Evolutionary conservation across 257 asterid species (phyloP), one percentile per base, ranked within the genome.

Genomic region (Ajuga chamaepitys): DNA sequence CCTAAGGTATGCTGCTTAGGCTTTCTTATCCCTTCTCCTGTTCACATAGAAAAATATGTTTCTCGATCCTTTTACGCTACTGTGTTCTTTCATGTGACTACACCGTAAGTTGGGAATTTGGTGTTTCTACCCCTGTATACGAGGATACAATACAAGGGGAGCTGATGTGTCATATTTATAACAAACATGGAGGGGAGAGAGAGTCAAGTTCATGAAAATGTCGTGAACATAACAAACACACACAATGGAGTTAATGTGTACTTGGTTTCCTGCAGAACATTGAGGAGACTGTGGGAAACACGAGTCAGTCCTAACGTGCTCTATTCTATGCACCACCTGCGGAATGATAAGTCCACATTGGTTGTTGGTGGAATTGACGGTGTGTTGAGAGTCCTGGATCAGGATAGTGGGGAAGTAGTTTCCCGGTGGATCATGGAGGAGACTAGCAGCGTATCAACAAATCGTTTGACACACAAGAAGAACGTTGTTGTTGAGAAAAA

Each of bases 361-460:
- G 96, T 79, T 44, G 80, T 85, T 48, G 97, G 99, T 14, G 97
- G 99, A 69, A 85, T 93, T 71, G 99, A 93, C 26, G 99, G 99
- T 3, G 84, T 93, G 40, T 20, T 88, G 64, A 85, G 99, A 72
- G 74, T 78, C 42, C 46, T 89, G n/a, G 89, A 93, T 65, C 95
- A 93, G 84, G 78, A 78, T 53, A 81, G 67, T 14, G 99, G 99
- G 0, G 82, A 83, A 59, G 86, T 89, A 35, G 18, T 84, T 30
- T 84, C 96, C 3, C 71, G 87, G 57, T 82, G 85, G 79, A 81
- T 86, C 42, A 65, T 81, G 83, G 92, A 67, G 25, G 89, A 76
- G 58, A 68, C 71, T 62, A 66, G 51, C 70, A 63, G 48, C 60
- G 34, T 11, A 35, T 45, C n/a, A 28, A 52, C 78, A 16, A 74